Conservation (phyloP, 805 yeast species). For the Ogataea kodamae region DNA sequence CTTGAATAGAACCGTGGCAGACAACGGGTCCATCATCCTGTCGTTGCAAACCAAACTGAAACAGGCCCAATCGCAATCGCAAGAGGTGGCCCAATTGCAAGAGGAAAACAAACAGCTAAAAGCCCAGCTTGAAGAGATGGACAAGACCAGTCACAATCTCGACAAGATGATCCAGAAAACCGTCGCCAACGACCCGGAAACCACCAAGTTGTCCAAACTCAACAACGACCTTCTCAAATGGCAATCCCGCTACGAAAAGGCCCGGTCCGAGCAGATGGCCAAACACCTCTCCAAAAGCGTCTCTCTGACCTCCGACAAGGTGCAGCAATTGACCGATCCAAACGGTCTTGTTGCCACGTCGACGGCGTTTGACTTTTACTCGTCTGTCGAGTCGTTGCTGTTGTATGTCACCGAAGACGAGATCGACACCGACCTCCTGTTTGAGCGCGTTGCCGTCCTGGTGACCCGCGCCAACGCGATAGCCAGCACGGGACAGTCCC, state of each 20-base stretch:
- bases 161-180: constrained; percentile 7
- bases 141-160: constrained; percentile 6
- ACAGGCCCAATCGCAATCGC: not conserved
- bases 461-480: constrained; percentile 41
- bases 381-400: constrained; percentile 46
- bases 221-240: constrained; percentile 37
- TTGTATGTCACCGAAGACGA: constrained; percentile 23
- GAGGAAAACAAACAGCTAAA: constrained; percentile 14
- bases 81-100: constrained; percentile 12
- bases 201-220: constrained; percentile 11
- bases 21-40: constrained; percentile 9
- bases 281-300: constrained; percentile 11
- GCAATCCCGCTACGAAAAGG: constrained; percentile 49
- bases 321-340: constrained; percentile 13
- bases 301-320: constrained; percentile 6
- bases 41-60: constrained; percentile 10
- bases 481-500: constrained; percentile 36
- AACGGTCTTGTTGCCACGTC: constrained; percentile 45
- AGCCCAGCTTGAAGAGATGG: constrained; percentile 8
- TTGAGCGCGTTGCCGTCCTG: constrained; percentile 49
- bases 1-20: constrained; percentile 9
- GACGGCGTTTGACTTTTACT: constrained; percentile 35
- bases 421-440: constrained; percentile 39
- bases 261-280: constrained; percentile 31
- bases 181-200: constrained; percentile 8